Evolutionary conservation across 805 yeast species (phyloP).

Genomic region (Zygosaccharomyces gambellarensis): DNA sequence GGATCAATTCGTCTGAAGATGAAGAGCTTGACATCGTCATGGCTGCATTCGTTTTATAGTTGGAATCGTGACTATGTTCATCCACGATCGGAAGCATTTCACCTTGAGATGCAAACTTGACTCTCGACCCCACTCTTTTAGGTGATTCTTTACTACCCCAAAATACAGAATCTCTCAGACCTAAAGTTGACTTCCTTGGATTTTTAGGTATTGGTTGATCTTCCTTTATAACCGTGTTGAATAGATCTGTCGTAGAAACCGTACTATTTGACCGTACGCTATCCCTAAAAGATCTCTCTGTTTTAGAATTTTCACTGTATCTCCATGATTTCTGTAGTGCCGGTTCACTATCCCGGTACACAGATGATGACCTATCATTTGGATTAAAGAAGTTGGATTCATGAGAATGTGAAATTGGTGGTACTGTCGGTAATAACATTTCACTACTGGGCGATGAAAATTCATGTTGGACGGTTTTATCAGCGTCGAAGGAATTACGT

Average conservation of each 20-base stretch:
- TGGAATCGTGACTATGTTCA: constrained; percentile 14
- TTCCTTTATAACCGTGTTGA: constrained; percentile 72
- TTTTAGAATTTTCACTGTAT: constrained; percentile 29
- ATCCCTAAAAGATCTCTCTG: constrained; percentile 39
- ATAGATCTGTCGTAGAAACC: constrained; percentile 76
- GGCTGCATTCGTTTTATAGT: constrained; percentile 6
- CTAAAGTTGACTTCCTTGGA: constrained; percentile 39
- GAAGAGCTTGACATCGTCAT: constrained; percentile 18
- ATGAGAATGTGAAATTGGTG: constrained; percentile 21
- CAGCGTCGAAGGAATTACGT: constrained; percentile 9
- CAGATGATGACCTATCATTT: constrained; percentile 30
- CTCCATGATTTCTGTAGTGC: constrained; percentile 57
- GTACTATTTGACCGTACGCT: constrained; percentile 74
- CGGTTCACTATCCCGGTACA: constrained; percentile 33
- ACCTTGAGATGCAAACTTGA: constrained; percentile 2
- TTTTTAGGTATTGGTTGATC: constrained; percentile 44
- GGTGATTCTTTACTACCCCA: constrained; percentile 17
- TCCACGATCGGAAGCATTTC: constrained; percentile 12
- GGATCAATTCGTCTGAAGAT: constrained; percentile 33
- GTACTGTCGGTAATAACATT: constrained; percentile 26
- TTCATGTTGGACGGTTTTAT: constrained; percentile 37
- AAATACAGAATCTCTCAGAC: constrained; percentile 41
- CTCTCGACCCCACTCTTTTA: constrained; percentile 3
- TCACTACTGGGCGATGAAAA: constrained; percentile 40
- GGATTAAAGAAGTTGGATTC: constrained; percentile 27